These are phyloP conservation scores for Hemileccinum rubropunctum DNA, from an alignment of 768 basidiomycete genomes.

Conservation along the genomic window DNA sequence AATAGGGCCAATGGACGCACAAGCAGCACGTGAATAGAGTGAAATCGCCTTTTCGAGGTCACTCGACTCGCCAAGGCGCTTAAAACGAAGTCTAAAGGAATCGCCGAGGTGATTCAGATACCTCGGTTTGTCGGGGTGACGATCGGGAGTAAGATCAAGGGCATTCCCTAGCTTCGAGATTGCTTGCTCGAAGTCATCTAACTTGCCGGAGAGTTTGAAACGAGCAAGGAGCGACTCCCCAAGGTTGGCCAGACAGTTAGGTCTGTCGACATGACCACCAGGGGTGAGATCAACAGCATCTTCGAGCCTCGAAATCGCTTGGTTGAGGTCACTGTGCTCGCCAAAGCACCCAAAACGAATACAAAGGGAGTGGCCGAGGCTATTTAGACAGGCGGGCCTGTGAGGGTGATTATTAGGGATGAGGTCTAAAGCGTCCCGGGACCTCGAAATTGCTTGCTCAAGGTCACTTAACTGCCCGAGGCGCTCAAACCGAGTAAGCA, in stretches of 20 bases:
- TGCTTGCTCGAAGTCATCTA: background rate
- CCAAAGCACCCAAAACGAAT: slow-evolving; percentile 1
- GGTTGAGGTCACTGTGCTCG: background rate
- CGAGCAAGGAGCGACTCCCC: background rate
- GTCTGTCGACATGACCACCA: background rate
- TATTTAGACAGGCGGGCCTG: background rate
- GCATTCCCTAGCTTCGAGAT: background rate
- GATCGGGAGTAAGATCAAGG: background rate
- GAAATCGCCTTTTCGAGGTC: slow-evolving; percentile 6
- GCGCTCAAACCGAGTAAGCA: background rate
- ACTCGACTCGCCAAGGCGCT: background rate
- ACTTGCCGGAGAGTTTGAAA: background rate
- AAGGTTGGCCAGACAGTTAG: background rate
- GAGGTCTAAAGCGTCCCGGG: background rate
- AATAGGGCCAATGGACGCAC: background rate
- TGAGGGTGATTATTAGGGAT: background rate
- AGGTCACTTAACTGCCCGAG: background rate
- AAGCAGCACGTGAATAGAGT: slow-evolving; percentile 4
- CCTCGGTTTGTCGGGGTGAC: background rate
- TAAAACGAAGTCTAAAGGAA: background rate
- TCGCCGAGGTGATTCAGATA: background rate
- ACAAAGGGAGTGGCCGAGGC: background rate
- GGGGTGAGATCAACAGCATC: background rate
- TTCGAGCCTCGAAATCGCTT: background rate
- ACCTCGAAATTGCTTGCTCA: background rate